Percentiles rank a stretch among this genome's conserved stretches.
Conservation (phyloP, 306 rosid genomes). For the Calophaca sinica region DNA sequence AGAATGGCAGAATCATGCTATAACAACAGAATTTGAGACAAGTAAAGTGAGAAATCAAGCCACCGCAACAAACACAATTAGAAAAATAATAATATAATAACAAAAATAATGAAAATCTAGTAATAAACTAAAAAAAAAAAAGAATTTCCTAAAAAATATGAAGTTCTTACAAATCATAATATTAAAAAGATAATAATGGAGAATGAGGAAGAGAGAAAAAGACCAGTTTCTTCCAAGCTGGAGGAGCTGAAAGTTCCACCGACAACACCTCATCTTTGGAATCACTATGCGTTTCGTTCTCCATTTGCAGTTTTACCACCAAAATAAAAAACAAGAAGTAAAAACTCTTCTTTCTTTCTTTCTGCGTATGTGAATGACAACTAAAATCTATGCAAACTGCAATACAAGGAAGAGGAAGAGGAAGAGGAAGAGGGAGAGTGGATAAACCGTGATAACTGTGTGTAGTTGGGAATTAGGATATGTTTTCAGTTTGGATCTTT, state of each 20-base stretch:
- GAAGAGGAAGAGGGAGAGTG: background rate
- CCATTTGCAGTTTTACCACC: conserved; percentile 29
- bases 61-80: background rate
- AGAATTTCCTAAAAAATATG: background rate
- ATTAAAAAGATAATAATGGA: background rate
- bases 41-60: conserved; percentile 7
- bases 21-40: background rate
- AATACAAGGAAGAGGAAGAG: background rate
- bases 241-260: conserved; percentile 90
- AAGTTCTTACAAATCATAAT: background rate
- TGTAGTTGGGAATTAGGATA: conserved; percentile 18
- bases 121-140: background rate
- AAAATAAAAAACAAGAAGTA: background rate
- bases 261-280: conserved; percentile 66
- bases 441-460: conserved; percentile 40
- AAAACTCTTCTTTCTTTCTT: background rate
- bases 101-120: background rate
- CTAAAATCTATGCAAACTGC: background rate
- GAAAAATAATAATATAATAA: background rate
- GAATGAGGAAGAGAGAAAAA: background rate
- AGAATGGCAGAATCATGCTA: too few species aligned
- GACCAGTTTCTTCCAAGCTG: conserved; percentile 94
- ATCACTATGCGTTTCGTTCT: conserved; percentile 48
- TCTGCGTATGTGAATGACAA: background rate
- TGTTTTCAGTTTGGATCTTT: background rate